A percentile compares a stretch with the other conserved stretches of the same genome.
These are phyloP conservation scores for Cunninghamia lanceolata DNA, from an alignment of 75 land plant genomes.

Conservation along the genomic window DNA sequence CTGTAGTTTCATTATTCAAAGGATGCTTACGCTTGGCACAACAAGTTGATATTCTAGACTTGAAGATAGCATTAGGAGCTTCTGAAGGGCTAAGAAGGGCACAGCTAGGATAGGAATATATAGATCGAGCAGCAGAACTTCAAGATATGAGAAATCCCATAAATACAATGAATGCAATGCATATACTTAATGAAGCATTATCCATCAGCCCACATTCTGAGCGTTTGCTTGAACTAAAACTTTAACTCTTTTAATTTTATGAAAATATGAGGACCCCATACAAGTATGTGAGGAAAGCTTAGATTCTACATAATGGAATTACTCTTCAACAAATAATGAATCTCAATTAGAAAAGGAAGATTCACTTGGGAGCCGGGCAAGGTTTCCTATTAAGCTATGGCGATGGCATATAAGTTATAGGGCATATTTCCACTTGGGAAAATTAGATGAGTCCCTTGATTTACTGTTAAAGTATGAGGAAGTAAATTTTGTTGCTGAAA, in stretches of 20 bases:
- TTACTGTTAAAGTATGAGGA: constrained; percentile 45
- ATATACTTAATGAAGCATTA: too few relatives aligned
- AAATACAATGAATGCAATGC: too few relatives aligned
- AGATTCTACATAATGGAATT: constrained; percentile 33
- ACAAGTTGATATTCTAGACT: too few relatives aligned
- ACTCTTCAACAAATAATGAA: constrained; percentile 16
- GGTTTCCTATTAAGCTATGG: constrained; percentile 36
- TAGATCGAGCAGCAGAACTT: too few relatives aligned
- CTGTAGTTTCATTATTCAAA: constrained; percentile 56
- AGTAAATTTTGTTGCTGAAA: too few relatives aligned
- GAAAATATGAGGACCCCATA: constrained; percentile 55
- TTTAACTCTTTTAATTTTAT: constrained; percentile 57
- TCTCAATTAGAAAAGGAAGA: too few relatives aligned
- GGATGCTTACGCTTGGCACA: constrained; percentile 58
- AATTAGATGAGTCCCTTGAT: constrained; percentile 60
- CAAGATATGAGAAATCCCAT: too few relatives aligned
- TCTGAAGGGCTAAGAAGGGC: too few relatives aligned
- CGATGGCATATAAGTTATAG: constrained; percentile 41
- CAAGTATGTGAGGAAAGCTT: constrained; percentile 54
- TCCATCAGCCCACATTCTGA: constrained; percentile 65
- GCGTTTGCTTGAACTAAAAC: constrained; percentile 65
- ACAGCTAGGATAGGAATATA: too few relatives aligned
- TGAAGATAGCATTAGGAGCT: constrained; percentile 35
- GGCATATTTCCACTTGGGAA: constrained; percentile 59
- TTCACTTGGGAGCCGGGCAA: constrained; percentile 13